Conservation (phyloP, 2,329 filamentous ascomycete species). For the Calonectria multiphialidica region DNA sequence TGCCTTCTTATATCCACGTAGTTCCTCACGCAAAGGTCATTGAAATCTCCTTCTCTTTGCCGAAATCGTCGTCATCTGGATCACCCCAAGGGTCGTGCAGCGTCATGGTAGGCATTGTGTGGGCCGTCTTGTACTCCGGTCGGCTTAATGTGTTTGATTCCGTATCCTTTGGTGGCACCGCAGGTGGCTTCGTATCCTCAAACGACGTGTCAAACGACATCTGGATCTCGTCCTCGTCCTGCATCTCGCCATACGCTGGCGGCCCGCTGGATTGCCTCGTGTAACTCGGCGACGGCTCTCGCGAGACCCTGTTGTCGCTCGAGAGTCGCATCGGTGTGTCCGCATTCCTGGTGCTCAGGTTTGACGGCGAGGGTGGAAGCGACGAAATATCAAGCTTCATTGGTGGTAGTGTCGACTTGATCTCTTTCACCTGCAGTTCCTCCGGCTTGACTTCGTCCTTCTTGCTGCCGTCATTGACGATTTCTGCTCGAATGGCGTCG, state of each 20-base stretch:
- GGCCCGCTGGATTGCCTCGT: constrained; percentile 27
- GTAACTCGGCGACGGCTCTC: constrained; percentile 40
- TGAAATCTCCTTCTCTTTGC: constrained; percentile 79
- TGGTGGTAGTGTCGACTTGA: constrained; percentile 88
- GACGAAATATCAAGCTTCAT: constrained; percentile 80
- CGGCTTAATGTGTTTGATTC: constrained; percentile 37
- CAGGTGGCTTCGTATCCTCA: constrained; percentile 51
- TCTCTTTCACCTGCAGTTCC: constrained; percentile 77
- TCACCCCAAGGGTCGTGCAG: constrained; percentile 78
- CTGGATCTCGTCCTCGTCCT: constrained; percentile 65
- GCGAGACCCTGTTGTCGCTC: constrained; percentile 38
- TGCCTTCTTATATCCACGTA: constrained; percentile 8
- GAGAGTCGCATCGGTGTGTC: constrained; percentile 35
- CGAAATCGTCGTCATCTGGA: constrained; percentile 76
- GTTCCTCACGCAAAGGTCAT: constrained; percentile 80
- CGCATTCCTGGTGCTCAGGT: constrained; percentile 30
- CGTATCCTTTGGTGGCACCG: constrained; percentile 46
- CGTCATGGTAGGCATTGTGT: constrained; percentile 64
- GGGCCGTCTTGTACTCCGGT: constrained; percentile 51
- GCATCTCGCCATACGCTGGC: constrained; percentile 43
- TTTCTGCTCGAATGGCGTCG: constrained; percentile 89
- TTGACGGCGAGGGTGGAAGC: constrained; percentile 37
- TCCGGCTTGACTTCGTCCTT: constrained; percentile 66
- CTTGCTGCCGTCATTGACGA: constrained; percentile 73
- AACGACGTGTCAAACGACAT: constrained; percentile 81